A percentile compares a stretch with the other conserved stretches of the same genome.
Evolutionary conservation across 805 yeast species (phyloP).

Genomic region (Monosporozyma solicola): DNA sequence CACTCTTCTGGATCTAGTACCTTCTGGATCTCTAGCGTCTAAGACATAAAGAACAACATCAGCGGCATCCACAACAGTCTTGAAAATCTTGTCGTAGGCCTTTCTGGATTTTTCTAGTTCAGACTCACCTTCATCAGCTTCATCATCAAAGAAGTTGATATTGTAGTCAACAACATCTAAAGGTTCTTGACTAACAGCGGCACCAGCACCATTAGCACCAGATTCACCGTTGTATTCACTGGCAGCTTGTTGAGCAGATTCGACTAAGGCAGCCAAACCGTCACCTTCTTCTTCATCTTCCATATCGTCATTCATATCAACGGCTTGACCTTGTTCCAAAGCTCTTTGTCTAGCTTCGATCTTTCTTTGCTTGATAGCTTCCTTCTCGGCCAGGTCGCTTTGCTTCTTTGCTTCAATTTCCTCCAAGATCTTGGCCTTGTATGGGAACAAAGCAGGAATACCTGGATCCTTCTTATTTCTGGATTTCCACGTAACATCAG

Average conservation of each 20-base stretch:
- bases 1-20: constrained; percentile 83
- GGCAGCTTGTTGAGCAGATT: constrained; percentile 86
- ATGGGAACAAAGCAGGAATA: constrained; percentile 91
- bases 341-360: constrained; percentile 33
- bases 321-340: constrained; percentile 31
- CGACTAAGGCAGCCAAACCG: constrained; percentile 75
- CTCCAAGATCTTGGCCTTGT: constrained; percentile 70
- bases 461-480: constrained; percentile 81
- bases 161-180: constrained; percentile 45
- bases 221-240: constrained; percentile 48
- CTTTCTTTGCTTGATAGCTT: constrained; percentile 41
- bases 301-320: constrained; percentile 30
- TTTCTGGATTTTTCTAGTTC: constrained; percentile 71
- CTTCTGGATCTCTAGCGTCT: constrained; percentile 96
- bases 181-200: constrained; percentile 15
- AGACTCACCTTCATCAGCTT: constrained; percentile 34
- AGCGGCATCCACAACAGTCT: constrained; percentile 83
- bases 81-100: constrained; percentile 90
- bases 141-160: constrained; percentile 36
- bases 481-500: constrained; percentile 90
- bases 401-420: constrained; percentile 61
- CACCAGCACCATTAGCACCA: constrained; percentile 36
- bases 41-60: constrained; percentile 89
- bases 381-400: constrained; percentile 46
- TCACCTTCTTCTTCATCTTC: constrained; percentile 36